Evolutionary conservation across 73 alveolate genomes (phyloP).

Genomic region (Chromera velia): DNA sequence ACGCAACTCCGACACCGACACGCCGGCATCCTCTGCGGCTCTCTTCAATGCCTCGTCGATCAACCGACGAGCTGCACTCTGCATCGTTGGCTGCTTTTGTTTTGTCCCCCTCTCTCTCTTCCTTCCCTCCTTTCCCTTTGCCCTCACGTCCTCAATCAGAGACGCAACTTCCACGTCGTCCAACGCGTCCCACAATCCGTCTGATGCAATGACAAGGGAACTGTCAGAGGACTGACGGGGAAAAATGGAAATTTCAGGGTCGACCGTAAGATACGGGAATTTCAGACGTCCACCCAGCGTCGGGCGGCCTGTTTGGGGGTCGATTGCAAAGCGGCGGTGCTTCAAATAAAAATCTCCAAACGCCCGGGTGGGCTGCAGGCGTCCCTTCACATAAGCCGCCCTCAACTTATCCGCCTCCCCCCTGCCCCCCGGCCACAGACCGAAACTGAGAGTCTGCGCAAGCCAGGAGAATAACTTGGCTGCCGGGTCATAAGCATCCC

Average conservation of each 20-base stretch:
- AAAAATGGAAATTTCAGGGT: neutral
- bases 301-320: too few species aligned
- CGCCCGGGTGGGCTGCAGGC: slow-evolving; percentile 82
- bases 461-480: too few species aligned
- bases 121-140: too few species aligned
- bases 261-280: neutral
- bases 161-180: slow-evolving; percentile 38
- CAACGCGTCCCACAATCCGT: slow-evolving; percentile 51
- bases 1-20: neutral
- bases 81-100: too few species aligned
- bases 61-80: too few species aligned
- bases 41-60: too few species aligned
- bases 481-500: neutral
- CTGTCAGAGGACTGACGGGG: slow-evolving; percentile 9
- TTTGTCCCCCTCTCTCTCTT: too few species aligned
- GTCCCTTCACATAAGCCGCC: slow-evolving; percentile 75
- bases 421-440: neutral
- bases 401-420: neutral
- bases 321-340: slow-evolving; percentile 54
- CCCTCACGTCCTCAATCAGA: too few species aligned
- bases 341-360: slow-evolving; percentile 86
- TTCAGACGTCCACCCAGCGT: neutral
- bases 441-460: neutral
- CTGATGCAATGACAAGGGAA: slow-evolving; percentile 47
- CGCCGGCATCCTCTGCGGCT: neutral